These are phyloP conservation scores for Tulasnella sp. DNA, from an alignment of 768 basidiomycete genomes.

Conservation along the genomic window DNA sequence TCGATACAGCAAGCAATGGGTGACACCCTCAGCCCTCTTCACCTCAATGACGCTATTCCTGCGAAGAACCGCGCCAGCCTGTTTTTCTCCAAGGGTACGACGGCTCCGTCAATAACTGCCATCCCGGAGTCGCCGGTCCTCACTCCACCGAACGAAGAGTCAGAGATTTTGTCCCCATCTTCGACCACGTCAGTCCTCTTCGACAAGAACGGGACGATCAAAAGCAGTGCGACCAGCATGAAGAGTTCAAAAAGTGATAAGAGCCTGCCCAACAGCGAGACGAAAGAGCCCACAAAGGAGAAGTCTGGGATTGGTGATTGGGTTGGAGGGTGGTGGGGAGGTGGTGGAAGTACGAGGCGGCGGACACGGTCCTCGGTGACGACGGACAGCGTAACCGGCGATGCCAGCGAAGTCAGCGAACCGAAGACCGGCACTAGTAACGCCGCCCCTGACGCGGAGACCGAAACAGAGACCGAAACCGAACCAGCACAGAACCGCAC, in stretches of 20 bases:
- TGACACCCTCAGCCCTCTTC: slow-evolving; percentile 4
- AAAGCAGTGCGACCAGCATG: slow-evolving; percentile 18
- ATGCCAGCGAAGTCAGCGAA: slow-evolving; percentile 26
- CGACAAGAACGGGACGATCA: slow-evolving; percentile 7
- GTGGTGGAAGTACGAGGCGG: slow-evolving; percentile 30
- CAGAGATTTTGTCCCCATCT: background rate
- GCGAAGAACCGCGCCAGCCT: background rate
- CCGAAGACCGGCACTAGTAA: slow-evolving; percentile 17
- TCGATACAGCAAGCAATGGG: slow-evolving; percentile 12
- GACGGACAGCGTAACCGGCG: slow-evolving; percentile 45
- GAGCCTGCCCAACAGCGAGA: slow-evolving; percentile 13
- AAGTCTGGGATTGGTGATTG: slow-evolving; percentile 45
- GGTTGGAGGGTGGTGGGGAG: slow-evolving; percentile 65
- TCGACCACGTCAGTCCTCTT: background rate
- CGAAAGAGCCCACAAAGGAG: slow-evolving; percentile 5
- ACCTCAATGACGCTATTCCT: background rate
- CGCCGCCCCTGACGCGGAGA: background rate
- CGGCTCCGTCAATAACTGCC: background rate
- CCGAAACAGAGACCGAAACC: background rate
- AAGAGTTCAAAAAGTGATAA: slow-evolving; percentile 19
- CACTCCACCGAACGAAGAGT: background rate
- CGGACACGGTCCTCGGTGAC: slow-evolving; percentile 58
- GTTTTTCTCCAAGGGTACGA: background rate
- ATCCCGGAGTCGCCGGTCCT: too few species aligned
- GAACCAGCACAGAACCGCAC: slow-evolving; percentile 12